Evolutionary conservation across 805 yeast genomes (phyloP).

Genomic region (Candida khao-thaluensis): DNA sequence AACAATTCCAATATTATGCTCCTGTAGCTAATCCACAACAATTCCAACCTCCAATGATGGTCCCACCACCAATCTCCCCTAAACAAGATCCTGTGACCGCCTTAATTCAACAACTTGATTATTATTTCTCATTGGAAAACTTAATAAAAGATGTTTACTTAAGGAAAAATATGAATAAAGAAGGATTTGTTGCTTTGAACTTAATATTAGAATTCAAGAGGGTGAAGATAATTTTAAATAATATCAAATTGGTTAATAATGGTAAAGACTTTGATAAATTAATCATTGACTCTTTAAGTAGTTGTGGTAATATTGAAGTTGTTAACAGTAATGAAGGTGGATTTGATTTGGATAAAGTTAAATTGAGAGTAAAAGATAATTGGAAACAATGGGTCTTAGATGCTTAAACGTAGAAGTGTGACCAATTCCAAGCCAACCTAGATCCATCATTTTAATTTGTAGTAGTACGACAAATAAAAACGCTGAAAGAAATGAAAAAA

Average conservation of each 20-base stretch:
- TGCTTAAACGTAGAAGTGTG: neutral
- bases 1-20: slow-evolving; percentile 10
- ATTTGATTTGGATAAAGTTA: slow-evolving; percentile 43
- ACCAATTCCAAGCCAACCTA: too few relatives aligned
- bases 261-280: slow-evolving; percentile 25
- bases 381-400: slow-evolving; percentile 67
- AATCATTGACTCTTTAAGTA: slow-evolving; percentile 53
- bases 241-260: slow-evolving; percentile 28
- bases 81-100: slow-evolving; percentile 47
- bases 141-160: slow-evolving; percentile 79
- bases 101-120: slow-evolving; percentile 67
- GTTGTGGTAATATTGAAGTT: slow-evolving; percentile 53
- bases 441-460: too few relatives aligned
- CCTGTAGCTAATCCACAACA: slow-evolving; percentile 16
- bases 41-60: slow-evolving; percentile 24
- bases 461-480: neutral
- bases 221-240: slow-evolving; percentile 54
- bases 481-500: neutral
- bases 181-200: slow-evolving; percentile 68
- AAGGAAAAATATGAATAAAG: slow-evolving; percentile 74
- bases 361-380: slow-evolving; percentile 59
- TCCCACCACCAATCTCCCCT: slow-evolving; percentile 48
- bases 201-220: slow-evolving; percentile 73
- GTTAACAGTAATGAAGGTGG: slow-evolving; percentile 31
- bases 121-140: slow-evolving; percentile 87